Evolutionary conservation across 2,329 filamentous ascomycete genomes (phyloP), one percentile per base, ranked within the genome.

Genomic region (Pseudonectria foliicola): DNA sequence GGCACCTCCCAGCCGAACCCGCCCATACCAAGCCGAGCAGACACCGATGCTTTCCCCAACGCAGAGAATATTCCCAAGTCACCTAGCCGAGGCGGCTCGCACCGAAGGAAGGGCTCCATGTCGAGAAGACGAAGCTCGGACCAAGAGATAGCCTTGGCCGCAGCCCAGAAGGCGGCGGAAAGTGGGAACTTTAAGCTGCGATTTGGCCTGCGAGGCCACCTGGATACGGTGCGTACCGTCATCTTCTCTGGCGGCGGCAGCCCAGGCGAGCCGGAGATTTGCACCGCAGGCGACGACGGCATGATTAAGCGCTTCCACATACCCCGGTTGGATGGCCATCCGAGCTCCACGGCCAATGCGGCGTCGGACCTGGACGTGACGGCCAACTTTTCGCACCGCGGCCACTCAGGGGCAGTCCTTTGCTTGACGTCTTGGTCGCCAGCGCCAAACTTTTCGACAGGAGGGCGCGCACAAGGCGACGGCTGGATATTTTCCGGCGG

Each of bases 401-500:
- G 92, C 8, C 92, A 98, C 55, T 76, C 81, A n/a, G 90, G 92
- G 3, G 79, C 88, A 3, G 89, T 98, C 3, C 84, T 93, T 27
- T 87, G 79, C 28, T 66, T 98, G 16, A 82, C 90, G 0, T 84
- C 90, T 4, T 95, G 87, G 71, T 88, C 87, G 3, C 81, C 87
- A 3, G 82, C 86, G 2, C 85, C 85, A 16, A 92, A 85, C 54
- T 95, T 95, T 57, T 84, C 86, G 7, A 93, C 87, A 13, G 86
- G 89, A 25, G 88, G 89, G 6, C 79, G 89, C 43, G 86, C 85
- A 7, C 79, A 84, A 50, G 90, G 90, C 23, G 92, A 96, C 50
- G 92, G 92, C 18, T 98, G 92, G 92, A 89, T 98, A 46, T 98
- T 98, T 61, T 96, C 90, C 5, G 92, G 92, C 41, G 92, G 92